Conservation (phyloP, 352 stramenopile species). For the Phytophthora lateralis region DNA sequence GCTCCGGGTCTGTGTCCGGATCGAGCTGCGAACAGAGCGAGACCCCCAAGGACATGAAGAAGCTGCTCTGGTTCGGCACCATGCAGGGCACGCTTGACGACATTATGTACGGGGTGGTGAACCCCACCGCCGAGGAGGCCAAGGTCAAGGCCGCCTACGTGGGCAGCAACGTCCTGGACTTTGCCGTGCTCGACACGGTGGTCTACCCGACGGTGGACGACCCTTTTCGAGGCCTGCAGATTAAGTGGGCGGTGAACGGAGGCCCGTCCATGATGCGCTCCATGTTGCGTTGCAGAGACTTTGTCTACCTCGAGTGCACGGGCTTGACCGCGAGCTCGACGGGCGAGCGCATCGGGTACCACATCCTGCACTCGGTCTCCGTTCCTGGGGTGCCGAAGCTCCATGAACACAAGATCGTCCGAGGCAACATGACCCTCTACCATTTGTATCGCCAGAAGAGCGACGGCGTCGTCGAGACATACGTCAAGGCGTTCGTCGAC, state of each 20-base stretch:
- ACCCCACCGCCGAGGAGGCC: constrained; percentile 33
- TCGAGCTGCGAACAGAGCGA: constrained; percentile 17
- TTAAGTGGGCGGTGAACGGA: constrained; percentile 60
- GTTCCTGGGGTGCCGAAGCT: constrained; percentile 34
- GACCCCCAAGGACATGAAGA: constrained; percentile 34
- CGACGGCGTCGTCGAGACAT: constrained; percentile 42
- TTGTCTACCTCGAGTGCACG: constrained; percentile 55
- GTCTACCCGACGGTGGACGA: constrained; percentile 41
- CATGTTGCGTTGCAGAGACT: constrained; percentile 55
- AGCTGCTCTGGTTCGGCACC: constrained; percentile 46
- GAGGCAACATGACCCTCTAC: constrained; percentile 58
- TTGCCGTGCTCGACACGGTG: constrained; percentile 50
- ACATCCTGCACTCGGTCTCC: constrained; percentile 39
- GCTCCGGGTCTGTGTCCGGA: constrained; percentile 1
- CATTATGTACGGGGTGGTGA: constrained; percentile 47
- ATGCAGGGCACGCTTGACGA: constrained; percentile 45
- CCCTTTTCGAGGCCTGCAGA: constrained; percentile 44
- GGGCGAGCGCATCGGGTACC: constrained; percentile 47
- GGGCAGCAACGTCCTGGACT: constrained; percentile 48
- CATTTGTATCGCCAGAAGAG: constrained; percentile 51
- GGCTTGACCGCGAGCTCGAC: constrained; percentile 42
- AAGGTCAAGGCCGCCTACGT: constrained; percentile 38
- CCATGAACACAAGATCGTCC: constrained; percentile 39
- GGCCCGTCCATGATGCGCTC: constrained; percentile 43
- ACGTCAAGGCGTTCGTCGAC: constrained; percentile 43